phyloP scores from a whole-genome alignment of 1,284 basidiomycete species.

The Sparassis latifolia region DNA sequence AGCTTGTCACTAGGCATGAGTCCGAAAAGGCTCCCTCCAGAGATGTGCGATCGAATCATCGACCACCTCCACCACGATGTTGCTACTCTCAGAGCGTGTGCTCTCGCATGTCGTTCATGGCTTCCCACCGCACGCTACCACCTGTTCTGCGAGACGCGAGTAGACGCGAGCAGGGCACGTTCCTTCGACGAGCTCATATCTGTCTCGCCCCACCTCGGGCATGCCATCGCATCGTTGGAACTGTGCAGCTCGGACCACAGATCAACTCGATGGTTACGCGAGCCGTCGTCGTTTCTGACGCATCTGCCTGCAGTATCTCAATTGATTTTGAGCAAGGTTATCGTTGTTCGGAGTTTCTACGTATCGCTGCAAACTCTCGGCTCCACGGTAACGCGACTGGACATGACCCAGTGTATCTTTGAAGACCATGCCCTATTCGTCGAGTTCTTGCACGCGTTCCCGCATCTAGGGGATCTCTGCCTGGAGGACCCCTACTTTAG shows the following conservation, averaged over 20 bases:
- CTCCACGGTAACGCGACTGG: neutral
- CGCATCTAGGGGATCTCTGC: neutral
- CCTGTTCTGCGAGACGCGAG: neutral
- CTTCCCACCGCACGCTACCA: neutral
- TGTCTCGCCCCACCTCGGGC: neutral
- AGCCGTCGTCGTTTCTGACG: neutral
- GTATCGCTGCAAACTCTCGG: neutral
- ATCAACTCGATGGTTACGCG: neutral
- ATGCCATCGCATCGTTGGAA: neutral
- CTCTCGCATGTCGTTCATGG: neutral
- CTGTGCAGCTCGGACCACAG: neutral
- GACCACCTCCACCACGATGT: neutral
- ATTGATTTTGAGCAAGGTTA: neutral
- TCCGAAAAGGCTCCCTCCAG: neutral
- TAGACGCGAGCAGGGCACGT: neutral
- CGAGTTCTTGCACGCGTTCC: neutral
- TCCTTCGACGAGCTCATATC: neutral
- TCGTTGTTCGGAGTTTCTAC: neutral
- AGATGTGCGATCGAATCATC: neutral
- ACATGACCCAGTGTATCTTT: neutral
- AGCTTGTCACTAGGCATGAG: no score
- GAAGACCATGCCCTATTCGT: neutral
- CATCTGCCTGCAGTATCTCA: neutral
- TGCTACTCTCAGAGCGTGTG: neutral
- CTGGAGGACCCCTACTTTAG: neutral